Conservation (phyloP, 768 basidiomycete species). For the Pulveroboletus sp. region DNA sequence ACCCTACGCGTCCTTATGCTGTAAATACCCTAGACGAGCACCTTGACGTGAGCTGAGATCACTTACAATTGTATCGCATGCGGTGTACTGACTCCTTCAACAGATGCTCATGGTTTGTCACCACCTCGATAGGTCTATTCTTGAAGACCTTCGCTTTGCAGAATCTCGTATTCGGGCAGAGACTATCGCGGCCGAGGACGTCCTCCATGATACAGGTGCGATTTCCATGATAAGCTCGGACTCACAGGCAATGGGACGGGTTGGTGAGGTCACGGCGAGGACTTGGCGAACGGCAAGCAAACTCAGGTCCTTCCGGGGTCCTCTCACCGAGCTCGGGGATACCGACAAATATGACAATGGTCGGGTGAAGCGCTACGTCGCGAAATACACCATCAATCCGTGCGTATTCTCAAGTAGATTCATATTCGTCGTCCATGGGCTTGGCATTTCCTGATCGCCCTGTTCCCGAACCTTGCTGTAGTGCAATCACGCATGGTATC, state of each 20-base stretch:
- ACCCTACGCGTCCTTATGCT: slow-evolving; percentile 90
- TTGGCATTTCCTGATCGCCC: too few species aligned
- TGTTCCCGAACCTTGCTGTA: slow-evolving; percentile 6
- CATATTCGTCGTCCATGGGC: too few species aligned
- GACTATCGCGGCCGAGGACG: slow-evolving; percentile 96
- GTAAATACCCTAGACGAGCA: slow-evolving; percentile 94
- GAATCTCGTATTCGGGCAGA: slow-evolving; percentile 96
- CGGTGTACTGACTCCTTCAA: background rate
- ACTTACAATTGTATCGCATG: background rate
- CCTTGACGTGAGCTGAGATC: slow-evolving; percentile 64
- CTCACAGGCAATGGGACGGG: slow-evolving; percentile 97
- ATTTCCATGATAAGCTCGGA: slow-evolving; percentile 97
- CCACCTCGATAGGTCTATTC: slow-evolving; percentile 86
- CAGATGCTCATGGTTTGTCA: slow-evolving; percentile 99
- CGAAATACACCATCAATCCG: slow-evolving; percentile 98
- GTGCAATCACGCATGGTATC: slow-evolving; percentile 93
- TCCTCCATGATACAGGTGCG: slow-evolving; percentile 87
- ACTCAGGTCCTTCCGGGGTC: slow-evolving; percentile 76
- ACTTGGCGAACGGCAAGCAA: slow-evolving; percentile 99
- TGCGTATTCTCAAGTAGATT: slow-evolving; percentile 34
- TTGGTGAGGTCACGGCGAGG: slow-evolving; percentile 87
- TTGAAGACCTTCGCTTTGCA: slow-evolving; percentile 93
- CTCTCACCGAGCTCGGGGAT: slow-evolving; percentile 57
- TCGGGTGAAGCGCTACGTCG: slow-evolving; percentile 89
- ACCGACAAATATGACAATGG: slow-evolving; percentile 56